Base-by-base conservation (phyloP, 345 rosid species). In the Linum trigynum region DNA sequence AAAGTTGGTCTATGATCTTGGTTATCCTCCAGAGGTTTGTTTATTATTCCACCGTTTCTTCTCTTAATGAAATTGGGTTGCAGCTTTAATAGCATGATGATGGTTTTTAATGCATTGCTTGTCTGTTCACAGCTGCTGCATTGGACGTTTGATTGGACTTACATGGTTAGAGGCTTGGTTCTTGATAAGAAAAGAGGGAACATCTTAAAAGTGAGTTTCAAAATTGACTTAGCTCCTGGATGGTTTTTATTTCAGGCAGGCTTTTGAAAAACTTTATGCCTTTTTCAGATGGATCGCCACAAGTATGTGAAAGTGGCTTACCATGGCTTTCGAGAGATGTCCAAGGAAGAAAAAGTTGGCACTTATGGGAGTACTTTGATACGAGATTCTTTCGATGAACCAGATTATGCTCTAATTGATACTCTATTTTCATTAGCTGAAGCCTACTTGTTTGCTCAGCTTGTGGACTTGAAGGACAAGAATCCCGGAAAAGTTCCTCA, bases 111-210 rank as follows among this genome's bases (percentile, higher is more conserved):
- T 74, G 55, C 1, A 23, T 23, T 23, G 32, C 32, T 23, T 23
- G 32, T 23, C 57, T 67, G 67, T 1, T 23, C 5, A 64, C 82
- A 94, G 99, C 73, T 94, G 74, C 76, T 94, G 37, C 77, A 65
- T 38, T 90, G 96, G 99, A 78, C 81, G 48, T 94, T 94, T 81
- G 96, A 90, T 71, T 86, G 95, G 92, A 86, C 79, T 16, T 88
- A 94, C 77, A 94, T 94, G 99, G 97, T 94, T 55, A 81, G 99
- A 76, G 99, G 99, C 40, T 71, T 94, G 84, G 97, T 94, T 71
- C 86, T 94, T 39, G 99, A 94, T 75, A 94, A 88, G 84, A 90
- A 82, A 85, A 84, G 91, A 68, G 99, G 99, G 78, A 94, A 94
- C 77, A 94, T 94, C 76, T 80, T 94, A 76, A 94, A 94, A 96